phyloP scores from a whole-genome alignment of 331 rosid species.

The Pyrus hybrid region DNA sequence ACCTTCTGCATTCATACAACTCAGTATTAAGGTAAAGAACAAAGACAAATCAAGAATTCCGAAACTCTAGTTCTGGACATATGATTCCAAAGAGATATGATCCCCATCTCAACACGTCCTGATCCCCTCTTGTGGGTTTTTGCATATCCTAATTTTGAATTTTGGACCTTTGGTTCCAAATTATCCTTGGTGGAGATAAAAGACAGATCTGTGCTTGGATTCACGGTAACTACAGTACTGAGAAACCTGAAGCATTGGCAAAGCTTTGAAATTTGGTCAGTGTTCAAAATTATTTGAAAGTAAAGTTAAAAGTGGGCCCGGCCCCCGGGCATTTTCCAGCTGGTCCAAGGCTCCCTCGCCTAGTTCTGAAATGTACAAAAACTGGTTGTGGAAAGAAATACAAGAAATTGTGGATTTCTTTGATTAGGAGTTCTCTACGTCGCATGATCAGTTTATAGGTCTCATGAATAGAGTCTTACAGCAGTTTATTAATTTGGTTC shows the following conservation, averaged over 20 bases:
- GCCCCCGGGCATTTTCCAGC: too few relatives aligned
- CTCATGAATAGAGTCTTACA: neutral
- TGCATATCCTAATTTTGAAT: too few relatives aligned
- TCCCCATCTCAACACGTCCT: neutral
- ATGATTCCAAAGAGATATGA: neutral
- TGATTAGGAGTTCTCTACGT: neutral
- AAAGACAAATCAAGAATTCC: neutral
- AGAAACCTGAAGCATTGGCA: neutral
- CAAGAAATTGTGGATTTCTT: neutral
- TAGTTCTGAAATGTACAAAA: neutral
- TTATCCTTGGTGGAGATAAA: neutral
- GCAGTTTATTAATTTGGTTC: neutral
- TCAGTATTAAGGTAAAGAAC: neutral
- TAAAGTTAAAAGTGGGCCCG: too few relatives aligned
- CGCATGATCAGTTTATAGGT: neutral
- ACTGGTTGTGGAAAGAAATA: neutral
- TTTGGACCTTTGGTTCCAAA: neutral
- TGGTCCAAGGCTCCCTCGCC: too few relatives aligned
- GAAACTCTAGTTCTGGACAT: neutral
- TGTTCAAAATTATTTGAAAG: too few relatives aligned
- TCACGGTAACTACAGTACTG: neutral
- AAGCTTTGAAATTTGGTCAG: neutral
- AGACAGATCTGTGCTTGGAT: too few relatives aligned
- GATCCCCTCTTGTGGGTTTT: neutral
- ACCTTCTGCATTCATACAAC: conserved; percentile 62